These are phyloP conservation scores for Phoma herbarum DNA, from an alignment of 2,329 filamentous ascomycete genomes.

Conservation along the genomic window DNA sequence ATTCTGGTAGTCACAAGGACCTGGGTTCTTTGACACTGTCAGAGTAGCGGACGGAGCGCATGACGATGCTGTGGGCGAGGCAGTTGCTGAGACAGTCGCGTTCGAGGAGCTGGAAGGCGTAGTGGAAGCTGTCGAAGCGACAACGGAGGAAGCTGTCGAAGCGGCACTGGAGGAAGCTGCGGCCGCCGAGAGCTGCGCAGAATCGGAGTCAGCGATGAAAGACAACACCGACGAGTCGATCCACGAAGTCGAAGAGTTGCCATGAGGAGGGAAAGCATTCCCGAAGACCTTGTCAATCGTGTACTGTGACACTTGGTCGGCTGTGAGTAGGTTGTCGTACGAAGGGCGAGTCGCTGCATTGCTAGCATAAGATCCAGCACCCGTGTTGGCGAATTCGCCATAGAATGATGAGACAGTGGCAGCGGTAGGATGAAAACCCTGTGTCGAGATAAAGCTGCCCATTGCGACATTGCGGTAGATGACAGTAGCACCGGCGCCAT, in stretches of 20 bases:
- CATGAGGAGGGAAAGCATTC: conserved; percentile 46
- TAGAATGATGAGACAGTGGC: conserved; percentile 45
- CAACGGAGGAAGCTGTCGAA: conserved; percentile 15
- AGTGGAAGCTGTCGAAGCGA: conserved; percentile 1
- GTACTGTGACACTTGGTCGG: conserved; percentile 48
- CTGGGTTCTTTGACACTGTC: conserved; percentile 40
- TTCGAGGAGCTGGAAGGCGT: conserved; percentile 21
- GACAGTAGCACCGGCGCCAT: conserved; percentile 52
- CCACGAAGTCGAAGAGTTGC: conserved; percentile 49
- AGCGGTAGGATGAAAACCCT: conserved; percentile 47
- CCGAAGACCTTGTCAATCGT: conserved; percentile 48
- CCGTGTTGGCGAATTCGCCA: conserved; percentile 54
- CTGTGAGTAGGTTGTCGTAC: conserved; percentile 49
- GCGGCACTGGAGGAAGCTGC: conserved; percentile 13
- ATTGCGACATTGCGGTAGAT: conserved; percentile 55
- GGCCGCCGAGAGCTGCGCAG: conserved; percentile 27
- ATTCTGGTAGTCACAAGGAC: conserved; percentile 51
- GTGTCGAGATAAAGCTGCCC: conserved; percentile 50
- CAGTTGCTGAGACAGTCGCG: conserved; percentile 17
- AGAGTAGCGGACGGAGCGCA: conserved; percentile 49
- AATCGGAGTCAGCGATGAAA: conserved; percentile 45
- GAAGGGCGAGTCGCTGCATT: conserved; percentile 46
- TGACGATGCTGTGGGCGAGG: conserved; percentile 7
- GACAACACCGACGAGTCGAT: conserved; percentile 49
- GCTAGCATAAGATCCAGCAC: conserved; percentile 52